These are phyloP conservation scores for Penicillium vulpinum DNA, from an alignment of 2,329 filamentous ascomycete genomes.

Conservation along the genomic window DNA sequence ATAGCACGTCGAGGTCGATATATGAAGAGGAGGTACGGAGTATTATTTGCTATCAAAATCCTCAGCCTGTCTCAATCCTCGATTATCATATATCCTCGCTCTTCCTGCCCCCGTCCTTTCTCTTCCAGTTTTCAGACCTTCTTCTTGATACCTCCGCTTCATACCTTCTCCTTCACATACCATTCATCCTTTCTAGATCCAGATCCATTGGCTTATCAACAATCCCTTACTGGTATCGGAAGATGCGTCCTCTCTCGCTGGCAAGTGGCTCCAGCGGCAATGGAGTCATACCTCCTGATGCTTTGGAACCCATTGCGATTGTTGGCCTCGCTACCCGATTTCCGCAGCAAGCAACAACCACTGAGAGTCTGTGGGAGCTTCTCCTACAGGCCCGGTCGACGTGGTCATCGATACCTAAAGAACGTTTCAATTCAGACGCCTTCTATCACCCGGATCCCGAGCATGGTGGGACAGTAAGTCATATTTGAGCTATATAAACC, in stretches of 20 bases:
- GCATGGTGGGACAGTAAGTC: slow-evolving; percentile 34
- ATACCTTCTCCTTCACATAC: neutral
- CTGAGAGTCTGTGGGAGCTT: slow-evolving; percentile 37
- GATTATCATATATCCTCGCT: neutral
- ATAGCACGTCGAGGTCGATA: neutral
- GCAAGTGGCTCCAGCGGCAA: neutral
- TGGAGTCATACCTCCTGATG: slow-evolving; percentile 6
- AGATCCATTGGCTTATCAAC: neutral
- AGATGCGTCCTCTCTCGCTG: slow-evolving; percentile 12
- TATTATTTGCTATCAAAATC: neutral
- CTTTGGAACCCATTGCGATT: slow-evolving; percentile 34
- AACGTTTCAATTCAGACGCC: slow-evolving; percentile 37
- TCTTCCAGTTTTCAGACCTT: neutral
- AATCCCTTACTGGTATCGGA: neutral
- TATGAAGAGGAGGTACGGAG: neutral
- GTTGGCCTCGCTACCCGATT: slow-evolving; percentile 37
- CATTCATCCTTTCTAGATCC: neutral
- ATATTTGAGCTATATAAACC: neutral
- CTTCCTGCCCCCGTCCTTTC: too few relatives aligned
- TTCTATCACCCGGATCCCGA: slow-evolving; percentile 43
- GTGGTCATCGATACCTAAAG: slow-evolving; percentile 36
- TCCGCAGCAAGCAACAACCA: slow-evolving; percentile 33
- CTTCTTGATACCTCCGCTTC: neutral
- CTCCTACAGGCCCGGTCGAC: slow-evolving; percentile 33
- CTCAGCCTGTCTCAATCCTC: neutral